Percentiles rank a stretch among this genome's conserved stretches.
These are phyloP conservation scores for Talaromyces trachyspermus DNA, from an alignment of 495 filamentous ascomycete genomes.

Conservation along the genomic window DNA sequence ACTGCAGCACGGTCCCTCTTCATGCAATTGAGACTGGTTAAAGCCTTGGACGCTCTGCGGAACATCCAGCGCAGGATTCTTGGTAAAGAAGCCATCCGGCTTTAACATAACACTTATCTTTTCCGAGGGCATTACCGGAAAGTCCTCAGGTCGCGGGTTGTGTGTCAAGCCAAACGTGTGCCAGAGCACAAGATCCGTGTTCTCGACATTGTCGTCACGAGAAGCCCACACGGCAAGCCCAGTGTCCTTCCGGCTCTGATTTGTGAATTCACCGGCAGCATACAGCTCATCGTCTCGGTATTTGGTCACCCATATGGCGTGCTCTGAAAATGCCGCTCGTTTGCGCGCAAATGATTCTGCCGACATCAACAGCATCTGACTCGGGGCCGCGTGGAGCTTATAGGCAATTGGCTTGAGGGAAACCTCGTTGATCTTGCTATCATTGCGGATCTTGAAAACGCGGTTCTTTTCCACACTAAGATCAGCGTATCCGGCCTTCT, in stretches of 20 bases:
- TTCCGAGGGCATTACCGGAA: conserved; percentile 46
- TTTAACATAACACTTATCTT: conserved; percentile 54
- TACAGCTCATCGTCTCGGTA: conserved; percentile 67
- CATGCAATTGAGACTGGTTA: not conserved
- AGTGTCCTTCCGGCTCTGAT: conserved; percentile 51
- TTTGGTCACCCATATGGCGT: conserved; percentile 62
- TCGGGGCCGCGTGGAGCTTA: conserved; percentile 57
- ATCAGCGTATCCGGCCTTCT: conserved; percentile 51
- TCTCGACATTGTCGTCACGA: conserved; percentile 30
- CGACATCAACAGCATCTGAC: conserved; percentile 69
- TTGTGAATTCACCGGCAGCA: conserved; percentile 69
- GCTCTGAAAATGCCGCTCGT: conserved; percentile 67
- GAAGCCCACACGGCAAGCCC: conserved; percentile 40
- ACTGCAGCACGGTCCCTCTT: too few species aligned
- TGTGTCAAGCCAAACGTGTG: conserved; percentile 44
- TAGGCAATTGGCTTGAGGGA: conserved; percentile 64
- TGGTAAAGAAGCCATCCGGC: conserved; percentile 67
- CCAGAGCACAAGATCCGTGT: conserved; percentile 12
- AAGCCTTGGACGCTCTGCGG: not conserved
- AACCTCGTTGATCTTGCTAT: conserved; percentile 47
- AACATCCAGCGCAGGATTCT: conserved; percentile 50
- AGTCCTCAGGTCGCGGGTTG: conserved; percentile 41
- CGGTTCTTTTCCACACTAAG: conserved; percentile 49
- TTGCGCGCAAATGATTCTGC: conserved; percentile 55
- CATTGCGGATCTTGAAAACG: conserved; percentile 65